Conservation (phyloP, 768 basidiomycete genomes). For the Goffeauzyma gilvescens region DNA sequence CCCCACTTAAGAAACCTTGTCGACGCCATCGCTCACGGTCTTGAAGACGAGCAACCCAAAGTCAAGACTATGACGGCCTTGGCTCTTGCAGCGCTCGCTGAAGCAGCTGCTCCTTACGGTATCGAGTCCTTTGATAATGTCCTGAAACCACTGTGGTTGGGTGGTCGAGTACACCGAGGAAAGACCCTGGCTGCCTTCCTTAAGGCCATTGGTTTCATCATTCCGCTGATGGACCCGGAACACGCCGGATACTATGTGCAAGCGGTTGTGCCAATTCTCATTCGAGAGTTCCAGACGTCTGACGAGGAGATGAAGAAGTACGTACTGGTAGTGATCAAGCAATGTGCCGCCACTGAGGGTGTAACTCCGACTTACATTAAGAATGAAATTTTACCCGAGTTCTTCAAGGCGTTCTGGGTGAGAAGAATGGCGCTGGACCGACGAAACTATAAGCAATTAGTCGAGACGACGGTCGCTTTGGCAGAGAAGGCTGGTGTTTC, state of each 20-base stretch:
- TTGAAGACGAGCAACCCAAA: constrained; percentile 88
- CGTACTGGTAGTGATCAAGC: constrained; percentile 95
- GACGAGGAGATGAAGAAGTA: constrained; percentile 99
- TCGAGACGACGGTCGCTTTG: constrained; percentile 95
- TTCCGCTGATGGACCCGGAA: constrained; percentile 98
- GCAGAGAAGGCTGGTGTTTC: constrained; percentile 93
- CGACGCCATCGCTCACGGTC: constrained; percentile 80
- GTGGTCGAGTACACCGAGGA: constrained; percentile 83
- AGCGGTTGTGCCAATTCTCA: constrained; percentile 41
- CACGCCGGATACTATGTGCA: constrained; percentile 98
- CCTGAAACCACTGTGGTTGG: constrained; percentile 79
- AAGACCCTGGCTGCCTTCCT: constrained; percentile 88
- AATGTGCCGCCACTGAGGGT: constrained; percentile 95
- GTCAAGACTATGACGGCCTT: constrained; percentile 91
- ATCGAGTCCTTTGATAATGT: constrained; percentile 99
- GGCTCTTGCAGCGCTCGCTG: constrained; percentile 78
- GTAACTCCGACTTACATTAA: constrained; percentile 91
- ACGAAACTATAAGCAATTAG: constrained; percentile 88
- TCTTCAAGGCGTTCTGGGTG: constrained; percentile 98
- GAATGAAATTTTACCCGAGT: constrained; percentile 93
- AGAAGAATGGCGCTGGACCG: constrained; percentile 85
- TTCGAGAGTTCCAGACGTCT: constrained; percentile 91
- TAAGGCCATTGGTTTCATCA: constrained; percentile 97
- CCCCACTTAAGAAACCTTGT: constrained; percentile 93
- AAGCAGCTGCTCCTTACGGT: constrained; percentile 94